phyloP scores from a whole-genome alignment of 441 rosid genomes.

The Pelargonium myrrhifolium region DNA sequence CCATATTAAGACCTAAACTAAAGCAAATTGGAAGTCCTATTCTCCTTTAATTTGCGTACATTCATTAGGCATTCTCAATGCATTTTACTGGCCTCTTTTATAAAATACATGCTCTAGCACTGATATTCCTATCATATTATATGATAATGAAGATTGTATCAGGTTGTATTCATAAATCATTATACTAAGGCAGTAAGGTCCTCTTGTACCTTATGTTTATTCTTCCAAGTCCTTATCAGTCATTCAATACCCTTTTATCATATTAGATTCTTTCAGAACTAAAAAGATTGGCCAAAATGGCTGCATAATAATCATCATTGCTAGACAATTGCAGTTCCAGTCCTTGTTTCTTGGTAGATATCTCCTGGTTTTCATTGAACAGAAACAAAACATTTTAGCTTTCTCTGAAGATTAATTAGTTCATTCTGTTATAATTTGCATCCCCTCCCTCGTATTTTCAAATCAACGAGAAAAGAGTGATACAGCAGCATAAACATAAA shows the following conservation, averaged over 20 bases:
- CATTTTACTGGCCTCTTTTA: neutral
- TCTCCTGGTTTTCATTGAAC: neutral
- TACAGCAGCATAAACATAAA: too few species aligned
- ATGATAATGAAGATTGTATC: neutral
- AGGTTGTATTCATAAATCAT: neutral
- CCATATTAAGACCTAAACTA: neutral
- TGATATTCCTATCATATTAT: neutral
- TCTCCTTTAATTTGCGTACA: neutral
- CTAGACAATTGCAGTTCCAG: neutral
- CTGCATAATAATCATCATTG: neutral
- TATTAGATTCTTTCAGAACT: neutral
- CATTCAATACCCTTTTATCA: neutral
- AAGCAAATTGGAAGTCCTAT: neutral
- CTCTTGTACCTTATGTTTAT: too few species aligned
- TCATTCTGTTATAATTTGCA: too few species aligned
- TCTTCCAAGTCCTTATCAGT: neutral
- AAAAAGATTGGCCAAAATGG: neutral
- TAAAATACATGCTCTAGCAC: neutral
- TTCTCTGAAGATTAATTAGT: too few species aligned
- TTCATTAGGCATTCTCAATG: neutral
- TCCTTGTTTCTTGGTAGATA: neutral
- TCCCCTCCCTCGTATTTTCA: too few species aligned
- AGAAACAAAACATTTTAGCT: neutral
- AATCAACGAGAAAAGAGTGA: too few species aligned
- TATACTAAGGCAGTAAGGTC: neutral